These are phyloP conservation scores for Bimuria novae-zelandiae DNA, from an alignment of 2,329 filamentous ascomycete species.

Conservation along the genomic window DNA sequence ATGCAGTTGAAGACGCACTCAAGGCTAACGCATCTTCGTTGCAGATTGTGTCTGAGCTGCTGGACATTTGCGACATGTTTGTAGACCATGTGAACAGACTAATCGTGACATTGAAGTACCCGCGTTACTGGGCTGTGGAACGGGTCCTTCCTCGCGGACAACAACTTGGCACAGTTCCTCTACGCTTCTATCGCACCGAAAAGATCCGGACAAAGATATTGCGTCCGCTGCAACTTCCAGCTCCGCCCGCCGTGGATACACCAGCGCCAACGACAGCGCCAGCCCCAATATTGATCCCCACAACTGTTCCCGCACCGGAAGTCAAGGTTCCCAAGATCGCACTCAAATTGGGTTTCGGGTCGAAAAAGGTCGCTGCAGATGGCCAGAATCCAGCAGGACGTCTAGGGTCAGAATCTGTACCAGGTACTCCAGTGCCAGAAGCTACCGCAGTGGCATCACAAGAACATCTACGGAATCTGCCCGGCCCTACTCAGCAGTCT, in stretches of 20 bases:
- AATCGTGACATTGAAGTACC: constrained; percentile 57
- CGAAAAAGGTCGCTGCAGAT: not conserved
- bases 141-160: constrained; percentile 39
- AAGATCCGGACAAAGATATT: constrained; percentile 25
- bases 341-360: not conserved
- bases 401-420: not conserved
- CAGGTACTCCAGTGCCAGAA: not conserved
- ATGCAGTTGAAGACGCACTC: constrained; percentile 62
- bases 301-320: not conserved
- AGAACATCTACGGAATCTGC: not conserved
- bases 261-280: not conserved
- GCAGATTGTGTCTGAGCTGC: constrained; percentile 60
- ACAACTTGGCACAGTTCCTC: constrained; percentile 39
- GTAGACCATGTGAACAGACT: constrained; percentile 59
- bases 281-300: not conserved
- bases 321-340: constrained; percentile 2
- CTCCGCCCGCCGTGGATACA: not conserved
- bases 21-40: constrained; percentile 55
- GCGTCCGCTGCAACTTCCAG: constrained; percentile 7
- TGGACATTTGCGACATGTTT: constrained; percentile 62
- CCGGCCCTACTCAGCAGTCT: not conserved
- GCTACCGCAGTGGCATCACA: not conserved
- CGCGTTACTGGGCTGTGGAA: constrained; percentile 61
- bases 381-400: not conserved
- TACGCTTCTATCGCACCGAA: constrained; percentile 37